Evolutionary conservation across 169 alveolate species (phyloP).

Genomic region (Fabrea salina): DNA sequence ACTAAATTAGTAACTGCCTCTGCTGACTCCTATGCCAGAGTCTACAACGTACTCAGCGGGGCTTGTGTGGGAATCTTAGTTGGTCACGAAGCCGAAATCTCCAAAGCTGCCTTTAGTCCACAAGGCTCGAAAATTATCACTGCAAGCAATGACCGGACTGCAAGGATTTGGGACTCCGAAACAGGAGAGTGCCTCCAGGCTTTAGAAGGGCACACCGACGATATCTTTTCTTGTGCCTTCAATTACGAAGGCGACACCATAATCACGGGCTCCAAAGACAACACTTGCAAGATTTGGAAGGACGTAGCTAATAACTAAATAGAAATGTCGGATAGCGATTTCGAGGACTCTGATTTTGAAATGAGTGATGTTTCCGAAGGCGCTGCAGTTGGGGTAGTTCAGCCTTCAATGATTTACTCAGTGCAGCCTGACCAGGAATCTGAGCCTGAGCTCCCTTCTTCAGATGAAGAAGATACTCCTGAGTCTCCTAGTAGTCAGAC

Average conservation of each 20-base stretch:
- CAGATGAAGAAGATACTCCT: neutral
- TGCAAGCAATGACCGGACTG: slow-evolving; percentile 81
- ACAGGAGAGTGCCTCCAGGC: slow-evolving; percentile 77
- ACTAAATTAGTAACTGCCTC: slow-evolving; percentile 83
- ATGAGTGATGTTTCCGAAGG: neutral
- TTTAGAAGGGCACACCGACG: slow-evolving; percentile 83
- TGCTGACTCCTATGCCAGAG: slow-evolving; percentile 79
- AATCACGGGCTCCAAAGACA: slow-evolving; percentile 83
- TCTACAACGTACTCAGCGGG: slow-evolving; percentile 82
- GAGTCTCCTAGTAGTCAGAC: neutral
- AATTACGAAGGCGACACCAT: slow-evolving; percentile 88
- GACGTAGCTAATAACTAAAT: slow-evolving; percentile 3
- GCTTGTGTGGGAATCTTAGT: slow-evolving; percentile 66
- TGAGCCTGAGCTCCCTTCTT: neutral
- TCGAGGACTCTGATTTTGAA: neutral
- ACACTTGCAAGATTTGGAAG: slow-evolving; percentile 20
- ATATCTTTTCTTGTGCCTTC: slow-evolving; percentile 82
- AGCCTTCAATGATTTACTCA: neutral
- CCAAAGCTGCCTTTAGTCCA: slow-evolving; percentile 83
- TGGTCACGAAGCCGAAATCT: slow-evolving; percentile 87
- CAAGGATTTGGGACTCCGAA: slow-evolving; percentile 82
- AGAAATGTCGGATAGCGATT: neutral
- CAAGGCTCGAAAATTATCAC: slow-evolving; percentile 83
- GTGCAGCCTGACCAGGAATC: neutral
- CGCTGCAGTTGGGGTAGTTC: neutral